Evolutionary conservation across 805 yeast species (phyloP).

Genomic region (Hyphopichia homilentoma): DNA sequence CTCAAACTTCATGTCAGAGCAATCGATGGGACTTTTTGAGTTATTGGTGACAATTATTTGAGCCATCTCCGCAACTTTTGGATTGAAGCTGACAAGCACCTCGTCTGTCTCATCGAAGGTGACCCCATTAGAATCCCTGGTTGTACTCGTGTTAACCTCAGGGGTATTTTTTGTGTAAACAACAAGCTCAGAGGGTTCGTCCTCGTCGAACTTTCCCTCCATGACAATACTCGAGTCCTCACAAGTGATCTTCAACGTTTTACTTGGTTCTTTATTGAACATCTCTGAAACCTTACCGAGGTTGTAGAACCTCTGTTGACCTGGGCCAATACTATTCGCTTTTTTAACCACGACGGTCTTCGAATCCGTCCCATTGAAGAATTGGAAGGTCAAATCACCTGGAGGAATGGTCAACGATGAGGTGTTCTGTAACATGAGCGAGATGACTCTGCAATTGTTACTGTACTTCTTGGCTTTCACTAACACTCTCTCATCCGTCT

Average conservation of each 20-base stretch:
- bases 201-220: constrained; percentile 11
- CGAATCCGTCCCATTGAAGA: constrained; percentile 7
- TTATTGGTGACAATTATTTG: constrained; percentile 30
- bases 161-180: not conserved
- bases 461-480: constrained; percentile 15
- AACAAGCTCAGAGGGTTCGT: constrained; percentile 1
- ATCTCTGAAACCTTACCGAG: constrained; percentile 15
- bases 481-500: constrained; percentile 3
- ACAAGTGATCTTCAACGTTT: constrained; percentile 15
- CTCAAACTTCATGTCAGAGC: constrained; percentile 26
- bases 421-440: constrained; percentile 21
- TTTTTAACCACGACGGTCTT: constrained; percentile 19
- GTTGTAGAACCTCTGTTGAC: constrained; percentile 24
- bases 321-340: constrained; percentile 21
- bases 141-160: constrained; percentile 1
- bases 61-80: constrained; percentile 28
- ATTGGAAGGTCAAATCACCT: constrained; percentile 27
- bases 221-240: constrained; percentile 5
- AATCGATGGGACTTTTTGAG: constrained; percentile 20
- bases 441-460: constrained; percentile 15
- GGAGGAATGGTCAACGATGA: constrained; percentile 19
- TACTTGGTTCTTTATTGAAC: constrained; percentile 12
- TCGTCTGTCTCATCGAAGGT: not conserved
- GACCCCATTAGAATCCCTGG: not conserved
- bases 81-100: constrained; percentile 20